Base-by-base conservation (phyloP, 208 protist species). In the Trypanosoma grayi region DNA sequence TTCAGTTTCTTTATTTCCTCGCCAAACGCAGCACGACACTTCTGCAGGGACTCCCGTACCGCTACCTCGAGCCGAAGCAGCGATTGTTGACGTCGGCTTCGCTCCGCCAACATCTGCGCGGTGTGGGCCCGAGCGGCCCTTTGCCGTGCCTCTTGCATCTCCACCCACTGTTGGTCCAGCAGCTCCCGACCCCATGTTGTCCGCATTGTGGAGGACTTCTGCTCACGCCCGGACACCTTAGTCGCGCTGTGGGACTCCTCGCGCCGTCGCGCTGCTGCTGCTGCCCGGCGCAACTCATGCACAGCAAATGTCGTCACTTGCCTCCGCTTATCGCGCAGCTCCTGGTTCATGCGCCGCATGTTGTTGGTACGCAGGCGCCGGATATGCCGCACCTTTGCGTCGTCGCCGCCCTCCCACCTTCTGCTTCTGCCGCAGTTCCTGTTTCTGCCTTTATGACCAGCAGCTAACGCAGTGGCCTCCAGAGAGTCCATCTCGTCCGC, bases 251-350 rank as follows among this genome's bases (percentile, higher is more conserved):
- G 31, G 0, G 27, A 4, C 18, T 40, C 20, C 22, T 20, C 58
- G 13, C 34, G 58, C 13, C 33, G 25, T 52, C 20, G 30, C 27
- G 30, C 18, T 18, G 58, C 58, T 18, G 58, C 58, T 20, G 28
- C 22, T 25, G 11, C 36, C 25, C 58, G 5, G 9, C 58, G 58
- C 20, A 63, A 13, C 36, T 52, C 47, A 24, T 44, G 11, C 14
- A 13, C 46, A 18, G 58, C 58, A 52, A 63, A 63, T 27, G 45
- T 24, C 6, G 9, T 16, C 18, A 63, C 58, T 1, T 37, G 58
- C 18, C 14, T 16, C 34, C 33, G 58, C 33, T 40, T 44, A 14
- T 40, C 36, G 30, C 22, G 31, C 22, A 63, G 5, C 27, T 53
- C 44, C 33, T 40, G n/a, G 22, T 8, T 18, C 34, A 63, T 52